Evolutionary conservation across 148 eudicot genomes (phyloP), one percentile per base, ranked within the genome.

Genomic region (Cornus florida): DNA sequence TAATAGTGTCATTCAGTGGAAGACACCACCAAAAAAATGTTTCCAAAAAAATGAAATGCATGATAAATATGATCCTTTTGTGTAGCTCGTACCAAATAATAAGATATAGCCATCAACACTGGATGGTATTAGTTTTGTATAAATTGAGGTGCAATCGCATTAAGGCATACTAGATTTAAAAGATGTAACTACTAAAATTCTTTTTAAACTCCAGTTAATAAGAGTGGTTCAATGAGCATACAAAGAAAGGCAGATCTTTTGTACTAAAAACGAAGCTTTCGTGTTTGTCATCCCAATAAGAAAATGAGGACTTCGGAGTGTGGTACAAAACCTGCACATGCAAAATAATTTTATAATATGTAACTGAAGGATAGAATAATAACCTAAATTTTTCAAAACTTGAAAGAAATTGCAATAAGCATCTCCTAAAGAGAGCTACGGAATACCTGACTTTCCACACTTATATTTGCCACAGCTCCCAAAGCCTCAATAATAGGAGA

Each of bases 191-290:
- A 28, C 10, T 57, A 10, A 73, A 76, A 41, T 22, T 20, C 22
- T 67, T 67, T n/a, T 10, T 35, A 35, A 50, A n/a, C 35, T 32
- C 10, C 53, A 7, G 53, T 48, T 11, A 53, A 56, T 7, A 17
- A 22, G 17, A 80, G 50, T 69, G 65, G 38, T 16, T 50, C 35
- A 56, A 74, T 48, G 73, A 86, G 73, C 95, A 77, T 92, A 96
- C 99, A 92, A 96, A 96, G 84, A 93, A 96, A 14, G 98, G 99
- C 69, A 96, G 97, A 91, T 96, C 98, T 82, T 80, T 92, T 59
- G 95, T 87, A 78, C 84, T 83, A 81, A 91, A 96, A 67, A 93
- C 80, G 80, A 88, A 85, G 82, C 93, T 88, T 65, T 82, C 75
- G 79, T 80, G 86, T 81, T 86, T 81, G 67, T 88, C 89, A 94